phyloP scores from a whole-genome alignment of 2,329 filamentous ascomycete genomes.

The Fusarium guadeloupense region DNA sequence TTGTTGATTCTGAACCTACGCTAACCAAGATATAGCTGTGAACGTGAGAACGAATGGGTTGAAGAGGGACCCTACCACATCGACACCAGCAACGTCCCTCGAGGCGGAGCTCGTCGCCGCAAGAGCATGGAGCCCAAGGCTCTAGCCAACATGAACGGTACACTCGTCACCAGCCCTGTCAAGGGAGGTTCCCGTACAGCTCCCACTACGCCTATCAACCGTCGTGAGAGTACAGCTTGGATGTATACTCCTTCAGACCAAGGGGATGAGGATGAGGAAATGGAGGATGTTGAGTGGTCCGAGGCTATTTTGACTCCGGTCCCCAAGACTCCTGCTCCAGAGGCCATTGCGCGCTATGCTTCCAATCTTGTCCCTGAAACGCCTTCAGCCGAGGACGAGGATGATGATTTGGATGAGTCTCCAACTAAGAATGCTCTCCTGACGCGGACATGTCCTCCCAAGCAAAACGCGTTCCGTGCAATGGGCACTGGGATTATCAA shows the following conservation, averaged over 20 bases:
- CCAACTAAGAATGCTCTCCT: constrained; percentile 52
- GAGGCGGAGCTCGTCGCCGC: constrained; percentile 75
- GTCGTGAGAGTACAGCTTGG: constrained; percentile 65
- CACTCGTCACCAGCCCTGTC: constrained; percentile 59
- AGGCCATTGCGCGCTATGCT: constrained; percentile 62
- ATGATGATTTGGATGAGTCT: constrained; percentile 42
- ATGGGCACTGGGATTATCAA: constrained; percentile 57
- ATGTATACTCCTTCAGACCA: constrained; percentile 62
- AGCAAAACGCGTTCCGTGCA: constrained; percentile 51
- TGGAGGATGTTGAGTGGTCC: constrained; percentile 54
- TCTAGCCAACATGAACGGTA: constrained; percentile 74
- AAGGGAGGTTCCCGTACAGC: constrained; percentile 49
- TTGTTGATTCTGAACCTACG: not conserved
- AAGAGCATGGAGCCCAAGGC: constrained; percentile 84
- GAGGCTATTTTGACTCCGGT: constrained; percentile 62
- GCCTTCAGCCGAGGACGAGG: constrained; percentile 49
- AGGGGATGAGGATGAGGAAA: constrained; percentile 50
- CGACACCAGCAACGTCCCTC: constrained; percentile 72
- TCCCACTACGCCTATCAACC: constrained; percentile 60
- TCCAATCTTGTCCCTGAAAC: constrained; percentile 59
- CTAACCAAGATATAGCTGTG: constrained; percentile 66
- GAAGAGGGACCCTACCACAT: constrained; percentile 76
- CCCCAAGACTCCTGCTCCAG: constrained; percentile 67
- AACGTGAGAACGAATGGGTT: constrained; percentile 79
- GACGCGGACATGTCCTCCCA: constrained; percentile 65